Conservation (phyloP, 345 rosid genomes). For the Eucalyptus sideroxylon region DNA sequence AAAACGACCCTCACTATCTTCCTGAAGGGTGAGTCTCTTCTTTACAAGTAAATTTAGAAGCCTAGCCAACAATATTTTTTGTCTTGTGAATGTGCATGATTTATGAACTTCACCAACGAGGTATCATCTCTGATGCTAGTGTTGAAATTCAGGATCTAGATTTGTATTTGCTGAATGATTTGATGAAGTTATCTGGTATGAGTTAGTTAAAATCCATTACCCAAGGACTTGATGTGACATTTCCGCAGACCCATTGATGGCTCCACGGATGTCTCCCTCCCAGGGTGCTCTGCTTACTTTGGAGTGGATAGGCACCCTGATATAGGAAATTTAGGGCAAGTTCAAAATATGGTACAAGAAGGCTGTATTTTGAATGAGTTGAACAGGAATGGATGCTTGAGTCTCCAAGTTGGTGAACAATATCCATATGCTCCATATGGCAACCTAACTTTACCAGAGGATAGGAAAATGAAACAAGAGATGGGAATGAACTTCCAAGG, state of each 20-base stretch:
- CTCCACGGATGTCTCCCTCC: slow-evolving; percentile 27
- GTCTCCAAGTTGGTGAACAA: slow-evolving; percentile 40
- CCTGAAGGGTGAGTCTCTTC: slow-evolving; percentile 34
- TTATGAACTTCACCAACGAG: neutral
- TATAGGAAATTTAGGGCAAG: slow-evolving; percentile 32
- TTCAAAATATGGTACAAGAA: slow-evolving; percentile 21
- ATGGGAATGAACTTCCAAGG: slow-evolving; percentile 47
- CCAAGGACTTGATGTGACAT: neutral
- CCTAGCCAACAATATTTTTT: neutral
- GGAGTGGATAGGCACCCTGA: slow-evolving; percentile 33
- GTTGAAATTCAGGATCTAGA: neutral
- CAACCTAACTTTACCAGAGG: slow-evolving; percentile 28
- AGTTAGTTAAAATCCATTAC: neutral
- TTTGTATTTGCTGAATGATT: neutral
- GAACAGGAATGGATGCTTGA: slow-evolving; percentile 35
- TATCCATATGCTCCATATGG: slow-evolving; percentile 25
- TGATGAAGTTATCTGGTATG: neutral
- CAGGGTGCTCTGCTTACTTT: slow-evolving; percentile 43
- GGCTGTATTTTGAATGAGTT: slow-evolving; percentile 28
- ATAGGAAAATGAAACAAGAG: slow-evolving; percentile 30
- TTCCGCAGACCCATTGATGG: slow-evolving; percentile 41
- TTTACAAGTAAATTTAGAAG: neutral
- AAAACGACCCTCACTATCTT: slow-evolving; percentile 42
- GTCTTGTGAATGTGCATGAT: neutral
- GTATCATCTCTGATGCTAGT: neutral